Evolutionary conservation across 306 rosid species (phyloP).

Genomic region (Castanospermum australe): DNA sequence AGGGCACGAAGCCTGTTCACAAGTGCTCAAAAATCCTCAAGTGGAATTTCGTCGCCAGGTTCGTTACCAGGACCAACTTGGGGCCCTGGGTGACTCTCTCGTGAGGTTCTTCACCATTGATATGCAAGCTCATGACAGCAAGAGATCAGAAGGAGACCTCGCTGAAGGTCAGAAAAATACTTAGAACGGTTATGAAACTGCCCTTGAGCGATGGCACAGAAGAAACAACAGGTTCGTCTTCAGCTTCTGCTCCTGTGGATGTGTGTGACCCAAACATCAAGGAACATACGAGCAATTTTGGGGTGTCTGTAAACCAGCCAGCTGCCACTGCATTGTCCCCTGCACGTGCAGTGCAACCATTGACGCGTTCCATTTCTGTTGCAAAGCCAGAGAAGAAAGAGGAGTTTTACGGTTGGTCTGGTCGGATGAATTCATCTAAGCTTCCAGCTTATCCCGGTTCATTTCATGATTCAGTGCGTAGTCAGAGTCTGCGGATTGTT

Average conservation of each 20-base stretch:
- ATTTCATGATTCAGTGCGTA: constrained; percentile 51
- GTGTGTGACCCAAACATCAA: too few species aligned
- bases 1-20: not conserved
- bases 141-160: not conserved
- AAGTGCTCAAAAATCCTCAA: not conserved
- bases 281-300: constrained; percentile 51
- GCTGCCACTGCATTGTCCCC: constrained; percentile 46
- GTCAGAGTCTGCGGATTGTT: constrained; percentile 66
- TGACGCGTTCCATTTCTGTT: constrained; percentile 40
- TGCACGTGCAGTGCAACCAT: constrained; percentile 35
- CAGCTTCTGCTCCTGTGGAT: too few species aligned
- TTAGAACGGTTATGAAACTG: not conserved
- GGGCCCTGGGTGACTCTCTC: not conserved
- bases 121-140: not conserved
- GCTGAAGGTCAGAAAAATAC: not conserved
- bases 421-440: constrained; percentile 21
- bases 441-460: constrained; percentile 45
- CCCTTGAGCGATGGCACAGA: not conserved
- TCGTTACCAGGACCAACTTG: not conserved
- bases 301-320: constrained; percentile 46
- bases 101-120: not conserved
- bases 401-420: constrained; percentile 48
- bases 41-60: not conserved
- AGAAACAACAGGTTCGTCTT: too few species aligned
- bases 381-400: constrained; percentile 39